phyloP scores from a whole-genome alignment of 2,329 filamentous ascomycete species.

The Colletotrichum kahawae region DNA sequence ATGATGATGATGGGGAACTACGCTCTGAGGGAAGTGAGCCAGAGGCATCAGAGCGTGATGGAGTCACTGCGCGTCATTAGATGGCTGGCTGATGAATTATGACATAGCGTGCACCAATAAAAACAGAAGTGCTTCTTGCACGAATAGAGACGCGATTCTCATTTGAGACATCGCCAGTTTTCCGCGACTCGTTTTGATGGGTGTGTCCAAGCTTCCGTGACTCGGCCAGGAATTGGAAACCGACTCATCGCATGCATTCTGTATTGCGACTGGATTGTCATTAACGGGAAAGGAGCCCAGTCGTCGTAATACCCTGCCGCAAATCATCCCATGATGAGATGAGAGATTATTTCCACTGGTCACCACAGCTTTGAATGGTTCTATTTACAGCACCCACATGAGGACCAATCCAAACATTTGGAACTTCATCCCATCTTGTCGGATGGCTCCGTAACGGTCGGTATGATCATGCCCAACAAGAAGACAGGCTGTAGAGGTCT shows the following conservation, averaged over 20 bases:
- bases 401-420: not conserved
- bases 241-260: not conserved
- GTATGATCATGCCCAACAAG: not conserved
- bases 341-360: not conserved
- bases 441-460: not conserved
- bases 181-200: not conserved
- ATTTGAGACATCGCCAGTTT: not conserved
- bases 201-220: not conserved
- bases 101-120: not conserved
- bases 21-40: slow-evolving; percentile 1
- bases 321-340: not conserved
- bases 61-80: slow-evolving; percentile 17
- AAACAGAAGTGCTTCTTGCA: not conserved
- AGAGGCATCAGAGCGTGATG: slow-evolving; percentile 8
- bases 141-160: not conserved
- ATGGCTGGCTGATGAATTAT: slow-evolving; percentile 18
- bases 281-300: not conserved
- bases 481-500: not conserved
- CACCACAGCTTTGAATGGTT: not conserved
- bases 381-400: not conserved
- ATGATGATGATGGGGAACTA: slow-evolving; percentile 3
- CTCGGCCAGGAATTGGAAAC: not conserved
- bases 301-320: not conserved
- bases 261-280: not conserved
- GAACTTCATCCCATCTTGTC: not conserved